phyloP scores from a whole-genome alignment of 139 green algal species.

The Cymbomonas tetramitiformis region DNA sequence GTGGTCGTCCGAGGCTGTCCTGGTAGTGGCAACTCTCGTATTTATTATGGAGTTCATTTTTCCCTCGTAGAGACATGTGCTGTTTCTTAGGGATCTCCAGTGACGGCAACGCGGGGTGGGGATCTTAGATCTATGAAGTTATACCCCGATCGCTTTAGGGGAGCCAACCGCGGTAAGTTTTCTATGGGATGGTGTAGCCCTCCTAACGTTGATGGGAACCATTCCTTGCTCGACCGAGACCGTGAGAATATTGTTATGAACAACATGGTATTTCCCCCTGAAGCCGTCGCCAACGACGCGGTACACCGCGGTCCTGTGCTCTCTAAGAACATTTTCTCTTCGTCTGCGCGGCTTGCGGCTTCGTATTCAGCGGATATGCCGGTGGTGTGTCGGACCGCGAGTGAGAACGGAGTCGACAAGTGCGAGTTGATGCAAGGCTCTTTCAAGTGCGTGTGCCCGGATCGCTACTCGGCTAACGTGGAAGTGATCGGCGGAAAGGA shows the following conservation, averaged over 20 bases:
- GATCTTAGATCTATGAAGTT: no score
- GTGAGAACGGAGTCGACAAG: not conserved
- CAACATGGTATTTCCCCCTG: slow-evolving; percentile 71
- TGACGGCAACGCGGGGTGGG: no score
- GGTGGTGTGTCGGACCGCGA: not conserved
- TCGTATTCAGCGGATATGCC: not conserved
- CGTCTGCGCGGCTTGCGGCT: slow-evolving; percentile 65
- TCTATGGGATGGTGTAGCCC: no score
- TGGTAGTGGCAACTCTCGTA: no score
- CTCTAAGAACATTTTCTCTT: slow-evolving; percentile 48
- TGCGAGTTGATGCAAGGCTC: not conserved
- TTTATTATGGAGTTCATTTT: no score
- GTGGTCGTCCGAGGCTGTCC: no score
- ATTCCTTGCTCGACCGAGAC: slow-evolving; percentile 14
- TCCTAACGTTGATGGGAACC: slow-evolving; percentile 13
- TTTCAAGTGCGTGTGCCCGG: slow-evolving; percentile 18
- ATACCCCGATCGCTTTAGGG: no score
- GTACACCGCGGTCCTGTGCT: slow-evolving; percentile 62
- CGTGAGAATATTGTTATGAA: slow-evolving; percentile 49
- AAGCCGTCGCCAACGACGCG: slow-evolving; percentile 67
- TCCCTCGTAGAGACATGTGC: no score
- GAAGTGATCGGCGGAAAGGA: not conserved
- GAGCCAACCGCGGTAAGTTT: no score
- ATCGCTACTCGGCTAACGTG: slow-evolving; percentile 10
- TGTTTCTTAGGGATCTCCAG: no score